Evolutionary conservation across 2,329 filamentous ascomycete genomes (phyloP).

Genomic region (Teratosphaeria zuluensis): DNA sequence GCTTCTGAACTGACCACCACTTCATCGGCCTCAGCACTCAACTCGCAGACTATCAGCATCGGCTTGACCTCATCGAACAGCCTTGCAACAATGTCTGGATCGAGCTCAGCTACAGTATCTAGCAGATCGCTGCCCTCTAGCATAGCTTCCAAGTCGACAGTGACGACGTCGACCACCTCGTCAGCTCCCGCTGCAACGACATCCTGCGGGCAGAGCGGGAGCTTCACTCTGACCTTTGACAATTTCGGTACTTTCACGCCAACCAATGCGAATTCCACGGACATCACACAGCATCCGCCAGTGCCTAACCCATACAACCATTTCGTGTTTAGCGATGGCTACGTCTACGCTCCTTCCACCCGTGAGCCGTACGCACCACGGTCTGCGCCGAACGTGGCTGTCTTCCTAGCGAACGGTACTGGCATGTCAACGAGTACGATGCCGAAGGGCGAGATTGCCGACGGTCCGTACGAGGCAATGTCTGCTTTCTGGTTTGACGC

Average conservation of each 20-base stretch:
- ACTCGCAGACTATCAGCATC: neutral
- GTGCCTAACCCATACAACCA: slow-evolving; percentile 42
- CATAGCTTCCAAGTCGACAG: neutral
- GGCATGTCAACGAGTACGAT: slow-evolving; percentile 11
- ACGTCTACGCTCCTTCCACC: slow-evolving; percentile 38
- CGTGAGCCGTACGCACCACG: slow-evolving; percentile 35
- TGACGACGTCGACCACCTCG: neutral
- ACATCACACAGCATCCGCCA: slow-evolving; percentile 28
- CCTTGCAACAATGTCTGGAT: neutral
- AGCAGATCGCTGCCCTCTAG: neutral
- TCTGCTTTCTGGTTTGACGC: slow-evolving; percentile 44
- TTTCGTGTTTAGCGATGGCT: slow-evolving; percentile 43
- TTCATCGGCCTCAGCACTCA: neutral
- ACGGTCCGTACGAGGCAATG: slow-evolving; percentile 32
- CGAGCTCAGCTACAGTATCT: neutral
- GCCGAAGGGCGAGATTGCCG: slow-evolving; percentile 38
- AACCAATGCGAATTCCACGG: slow-evolving; percentile 20
- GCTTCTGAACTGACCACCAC: neutral
- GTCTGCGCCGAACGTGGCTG: slow-evolving; percentile 38
- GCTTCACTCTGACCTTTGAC: slow-evolving; percentile 31
- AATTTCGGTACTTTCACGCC: slow-evolving; percentile 27
- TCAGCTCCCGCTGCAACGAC: neutral
- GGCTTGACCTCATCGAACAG: neutral
- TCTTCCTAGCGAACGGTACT: slow-evolving; percentile 33
- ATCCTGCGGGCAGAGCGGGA: slow-evolving; percentile 35